phyloP scores from a whole-genome alignment of 768 basidiomycete species.

The Boletus pseudopeckii region DNA sequence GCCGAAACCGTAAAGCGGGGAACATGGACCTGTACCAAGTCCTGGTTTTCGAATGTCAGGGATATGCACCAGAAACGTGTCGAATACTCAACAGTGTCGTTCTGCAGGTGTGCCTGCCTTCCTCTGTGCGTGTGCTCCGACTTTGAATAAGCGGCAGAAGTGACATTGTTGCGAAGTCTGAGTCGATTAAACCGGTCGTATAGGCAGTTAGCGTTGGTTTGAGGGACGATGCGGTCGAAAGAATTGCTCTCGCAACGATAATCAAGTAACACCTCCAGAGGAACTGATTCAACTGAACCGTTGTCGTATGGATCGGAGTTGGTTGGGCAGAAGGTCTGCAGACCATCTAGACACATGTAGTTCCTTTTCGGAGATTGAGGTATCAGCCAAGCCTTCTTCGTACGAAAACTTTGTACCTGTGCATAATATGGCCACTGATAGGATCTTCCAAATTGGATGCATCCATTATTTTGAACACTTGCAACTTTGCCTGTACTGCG shows the following conservation, averaged over 20 bases:
- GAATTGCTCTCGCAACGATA: conserved; percentile 73
- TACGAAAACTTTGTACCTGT: conserved; percentile 47
- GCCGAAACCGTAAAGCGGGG: conserved; percentile 88
- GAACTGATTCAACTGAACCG: conserved; percentile 67
- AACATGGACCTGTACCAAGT: conserved; percentile 75
- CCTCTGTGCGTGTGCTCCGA: conserved; percentile 28
- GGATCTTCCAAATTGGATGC: conserved; percentile 74
- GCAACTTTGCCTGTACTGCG: conserved; percentile 75
- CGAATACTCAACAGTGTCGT: conserved; percentile 53
- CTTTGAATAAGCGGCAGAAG: conserved; percentile 47
- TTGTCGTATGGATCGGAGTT: conserved; percentile 38
- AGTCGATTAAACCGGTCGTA: conserved; percentile 96
- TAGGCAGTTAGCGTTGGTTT: conserved; percentile 79
- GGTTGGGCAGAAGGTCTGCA: conserved; percentile 85
- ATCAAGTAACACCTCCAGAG: conserved; percentile 89
- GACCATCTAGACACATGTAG: conserved; percentile 70
- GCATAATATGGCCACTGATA: conserved; percentile 81
- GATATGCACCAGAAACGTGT: not conserved
- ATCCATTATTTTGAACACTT: conserved; percentile 81
- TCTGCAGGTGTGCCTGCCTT: conserved; percentile 48
- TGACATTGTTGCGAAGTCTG: conserved; percentile 70
- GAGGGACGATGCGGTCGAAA: conserved; percentile 88
- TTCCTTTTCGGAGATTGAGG: conserved; percentile 46
- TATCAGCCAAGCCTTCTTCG: not conserved
- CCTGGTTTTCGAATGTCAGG: conserved; percentile 42